A percentile compares a stretch with the other conserved stretches of the same genome.
These are phyloP conservation scores for Theileria sp. DNA, from an alignment of 169 alveolate species.

Conservation along the genomic window DNA sequence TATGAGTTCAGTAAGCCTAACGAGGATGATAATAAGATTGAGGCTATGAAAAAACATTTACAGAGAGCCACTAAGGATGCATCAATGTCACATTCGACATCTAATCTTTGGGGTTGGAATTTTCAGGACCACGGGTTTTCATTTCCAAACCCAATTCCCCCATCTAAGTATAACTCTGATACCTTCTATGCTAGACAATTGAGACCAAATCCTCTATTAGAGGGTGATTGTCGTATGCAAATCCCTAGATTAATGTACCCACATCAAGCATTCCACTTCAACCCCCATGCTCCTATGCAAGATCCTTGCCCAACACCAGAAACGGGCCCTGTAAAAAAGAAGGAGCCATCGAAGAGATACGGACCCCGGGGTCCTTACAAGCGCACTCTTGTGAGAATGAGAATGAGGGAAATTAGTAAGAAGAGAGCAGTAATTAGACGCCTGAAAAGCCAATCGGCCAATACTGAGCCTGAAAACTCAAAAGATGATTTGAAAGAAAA, in stretches of 20 bases:
- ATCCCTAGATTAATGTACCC: slow-evolving; percentile 21
- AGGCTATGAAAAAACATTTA: background rate
- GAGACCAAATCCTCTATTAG: background rate
- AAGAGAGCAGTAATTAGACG: background rate
- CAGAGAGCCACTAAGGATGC: slow-evolving; percentile 16
- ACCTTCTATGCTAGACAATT: slow-evolving; percentile 8
- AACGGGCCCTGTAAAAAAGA: background rate
- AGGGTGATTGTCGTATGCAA: slow-evolving; percentile 18
- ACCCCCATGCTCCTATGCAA: background rate
- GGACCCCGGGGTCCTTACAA: slow-evolving; percentile 1
- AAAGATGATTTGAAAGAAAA: background rate
- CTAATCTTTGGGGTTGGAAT: slow-evolving; percentile 21
- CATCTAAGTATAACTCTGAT: slow-evolving; percentile 12
- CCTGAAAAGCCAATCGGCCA: background rate
- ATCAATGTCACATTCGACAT: slow-evolving; percentile 11
- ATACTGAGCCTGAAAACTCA: background rate
- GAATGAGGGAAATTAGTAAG: slow-evolving; percentile 6
- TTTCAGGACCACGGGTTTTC: background rate
- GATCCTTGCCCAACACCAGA: background rate
- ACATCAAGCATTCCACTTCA: background rate
- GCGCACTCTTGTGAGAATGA: background rate
- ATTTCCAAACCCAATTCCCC: slow-evolving; percentile 26
- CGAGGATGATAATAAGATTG: background rate
- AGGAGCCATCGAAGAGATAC: background rate
- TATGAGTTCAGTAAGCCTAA: slow-evolving; percentile 12